Base-by-base conservation (phyloP, 78 protist species). In the Dictyostelium firmibasis region DNA sequence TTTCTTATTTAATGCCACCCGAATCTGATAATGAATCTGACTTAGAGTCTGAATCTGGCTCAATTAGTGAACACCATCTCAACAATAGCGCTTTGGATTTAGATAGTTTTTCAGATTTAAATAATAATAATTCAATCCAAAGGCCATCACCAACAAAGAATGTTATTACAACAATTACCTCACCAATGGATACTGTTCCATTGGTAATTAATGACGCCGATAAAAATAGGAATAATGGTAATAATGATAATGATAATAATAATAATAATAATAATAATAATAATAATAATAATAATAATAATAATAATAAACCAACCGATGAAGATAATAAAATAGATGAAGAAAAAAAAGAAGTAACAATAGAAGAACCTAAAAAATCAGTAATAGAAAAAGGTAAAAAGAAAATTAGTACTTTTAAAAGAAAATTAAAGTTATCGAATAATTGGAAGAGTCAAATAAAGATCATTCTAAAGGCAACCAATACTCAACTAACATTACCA, bases 391-490 rank as follows among this genome's bases (percentile, higher is more conserved):
- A 81, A 20, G 74, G 94, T 33, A 89, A 89, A 36, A 89, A 89
- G 79, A 89, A 36, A 44, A 70, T 89, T 14, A 67, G 38, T 7
- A 89, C 69, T 50, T 89, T 89, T 81, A 89, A 81, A 33, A 78
- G 74, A 44, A 89, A 89, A 27, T 81, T 89, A 18, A 89, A 89
- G 35, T 44, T 89, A 14, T 85, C 86, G 16, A 33, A 62, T 29
- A 78, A 89, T 70, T 89, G 94, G 94, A 89, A 89, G 83, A 89
- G 82, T 89, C 94, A 89, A 81, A 89, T 89, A 35, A 89, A 89
- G 60, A 43, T 89, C 0, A 35, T 77, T 23, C 18, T 89, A 44
- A 89, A 89, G 29, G 94, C 94, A 11, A 70, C 87, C 47, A 84
- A 89, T 18, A 89, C 94, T 44, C 70, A 79, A 20, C 9, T 89